Evolutionary conservation across 345 rosid species (phyloP).

Genomic region (Lepidium didymum): DNA sequence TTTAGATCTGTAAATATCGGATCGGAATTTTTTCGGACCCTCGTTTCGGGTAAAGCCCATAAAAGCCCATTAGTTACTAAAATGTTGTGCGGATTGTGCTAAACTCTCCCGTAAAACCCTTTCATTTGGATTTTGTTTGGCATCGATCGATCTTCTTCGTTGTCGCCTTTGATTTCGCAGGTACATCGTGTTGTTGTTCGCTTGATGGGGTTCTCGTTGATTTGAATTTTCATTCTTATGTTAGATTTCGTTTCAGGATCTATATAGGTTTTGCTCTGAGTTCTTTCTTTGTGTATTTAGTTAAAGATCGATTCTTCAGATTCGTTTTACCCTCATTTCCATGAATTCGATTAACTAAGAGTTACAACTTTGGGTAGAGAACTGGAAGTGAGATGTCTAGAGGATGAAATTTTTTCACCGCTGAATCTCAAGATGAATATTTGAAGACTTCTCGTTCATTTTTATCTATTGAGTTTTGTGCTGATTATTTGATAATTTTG

Average conservation of each 20-base stretch:
- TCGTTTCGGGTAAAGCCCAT: slow-evolving; percentile 16
- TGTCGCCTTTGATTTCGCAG: slow-evolving; percentile 24
- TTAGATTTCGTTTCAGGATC: slow-evolving; percentile 5
- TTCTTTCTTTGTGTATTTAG: not conserved
- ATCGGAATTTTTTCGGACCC: not conserved
- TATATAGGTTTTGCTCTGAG: not conserved
- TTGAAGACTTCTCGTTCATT: no score
- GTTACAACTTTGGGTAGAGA: not conserved
- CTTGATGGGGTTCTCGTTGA: not conserved
- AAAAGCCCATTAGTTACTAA: not conserved
- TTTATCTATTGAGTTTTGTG: not conserved
- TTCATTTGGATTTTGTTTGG: not conserved
- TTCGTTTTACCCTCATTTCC: not conserved
- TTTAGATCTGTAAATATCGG: slow-evolving; percentile 6
- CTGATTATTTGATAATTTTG: not conserved
- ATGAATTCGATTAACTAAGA: not conserved
- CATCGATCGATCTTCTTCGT: slow-evolving; percentile 10
- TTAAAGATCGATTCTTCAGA: not conserved
- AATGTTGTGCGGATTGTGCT: not conserved
- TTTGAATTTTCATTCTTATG: not conserved
- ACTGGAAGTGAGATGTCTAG: slow-evolving; percentile 7
- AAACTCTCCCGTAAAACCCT: slow-evolving; percentile 10
- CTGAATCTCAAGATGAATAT: no score
- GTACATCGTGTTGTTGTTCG: not conserved
- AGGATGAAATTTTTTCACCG: not conserved